A percentile compares a stretch with the other conserved stretches of the same genome.
phyloP scores from a whole-genome alignment of 441 rosid genomes.

The Flueggea neowawraea region DNA sequence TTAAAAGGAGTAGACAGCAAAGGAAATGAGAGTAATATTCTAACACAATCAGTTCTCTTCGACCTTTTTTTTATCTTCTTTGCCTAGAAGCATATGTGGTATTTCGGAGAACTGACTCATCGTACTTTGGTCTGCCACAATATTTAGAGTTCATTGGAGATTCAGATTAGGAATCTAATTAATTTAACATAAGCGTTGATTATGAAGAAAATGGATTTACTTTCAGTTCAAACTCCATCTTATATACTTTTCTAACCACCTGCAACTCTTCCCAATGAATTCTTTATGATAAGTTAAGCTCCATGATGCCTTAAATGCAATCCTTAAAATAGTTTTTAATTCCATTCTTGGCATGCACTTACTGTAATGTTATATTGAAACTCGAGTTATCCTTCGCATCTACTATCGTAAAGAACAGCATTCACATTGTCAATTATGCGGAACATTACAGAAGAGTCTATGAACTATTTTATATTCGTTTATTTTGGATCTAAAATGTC shows the following conservation, averaged over 20 bases:
- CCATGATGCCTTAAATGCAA: constrained; percentile 17
- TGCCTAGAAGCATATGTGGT: constrained; percentile 15
- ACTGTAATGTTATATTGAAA: too few relatives aligned
- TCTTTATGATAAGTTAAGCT: constrained; percentile 11
- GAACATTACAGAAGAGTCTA: too few relatives aligned
- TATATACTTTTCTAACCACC: constrained; percentile 22
- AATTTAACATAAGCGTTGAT: constrained; percentile 24
- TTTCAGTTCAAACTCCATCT: constrained; percentile 22
- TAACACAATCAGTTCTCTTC: too few relatives aligned
- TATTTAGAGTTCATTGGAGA: constrained; percentile 24
- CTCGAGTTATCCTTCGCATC: too few relatives aligned
- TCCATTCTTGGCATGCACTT: too few relatives aligned
- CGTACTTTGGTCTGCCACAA: constrained; percentile 26
- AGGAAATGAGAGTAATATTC: constrained; percentile 5
- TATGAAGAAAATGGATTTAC: constrained; percentile 28
- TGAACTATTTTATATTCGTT: too few relatives aligned
- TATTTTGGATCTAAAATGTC: too few relatives aligned
- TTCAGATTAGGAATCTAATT: constrained; percentile 26
- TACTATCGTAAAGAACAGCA: background rate
- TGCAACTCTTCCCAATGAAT: constrained; percentile 30
- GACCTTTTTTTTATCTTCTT: background rate
- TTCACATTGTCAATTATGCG: constrained; percentile 14
- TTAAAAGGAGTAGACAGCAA: constrained; percentile 11
- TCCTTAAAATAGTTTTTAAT: background rate
- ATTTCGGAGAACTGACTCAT: constrained; percentile 26